These are phyloP conservation scores for Monilinia fructigena DNA, from an alignment of 2,329 filamentous ascomycete species.

Conservation along the genomic window DNA sequence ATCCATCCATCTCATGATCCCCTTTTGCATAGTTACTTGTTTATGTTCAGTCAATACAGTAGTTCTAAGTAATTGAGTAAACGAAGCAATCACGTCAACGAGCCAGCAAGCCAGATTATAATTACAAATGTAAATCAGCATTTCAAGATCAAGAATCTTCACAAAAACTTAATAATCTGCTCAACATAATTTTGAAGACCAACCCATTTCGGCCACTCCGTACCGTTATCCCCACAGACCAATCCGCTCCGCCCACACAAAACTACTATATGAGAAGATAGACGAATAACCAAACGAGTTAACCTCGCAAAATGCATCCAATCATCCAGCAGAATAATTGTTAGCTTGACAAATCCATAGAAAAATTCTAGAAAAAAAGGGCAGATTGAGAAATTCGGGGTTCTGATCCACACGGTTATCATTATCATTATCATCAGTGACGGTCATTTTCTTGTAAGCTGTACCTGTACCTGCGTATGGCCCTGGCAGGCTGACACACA, in stretches of 20 bases:
- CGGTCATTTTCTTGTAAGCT: neutral
- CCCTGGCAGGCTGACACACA: neutral
- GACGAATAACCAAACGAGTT: neutral
- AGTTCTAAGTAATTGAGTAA: too few relatives aligned
- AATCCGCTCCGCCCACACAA: neutral
- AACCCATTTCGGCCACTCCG: constrained; percentile 12
- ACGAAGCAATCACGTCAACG: too few relatives aligned
- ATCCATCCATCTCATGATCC: neutral
- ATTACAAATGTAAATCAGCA: neutral
- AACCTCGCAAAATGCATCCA: neutral
- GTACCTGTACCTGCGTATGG: constrained; percentile 11
- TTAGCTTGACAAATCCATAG: neutral
- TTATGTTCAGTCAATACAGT: too few relatives aligned
- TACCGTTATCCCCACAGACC: neutral
- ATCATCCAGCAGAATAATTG: neutral
- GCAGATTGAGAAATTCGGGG: constrained; percentile 4
- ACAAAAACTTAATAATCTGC: constrained; percentile 4
- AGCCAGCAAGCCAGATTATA: too few relatives aligned
- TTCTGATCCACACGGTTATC: constrained; percentile 7
- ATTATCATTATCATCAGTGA: too few relatives aligned
- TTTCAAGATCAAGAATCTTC: neutral
- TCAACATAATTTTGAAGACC: neutral
- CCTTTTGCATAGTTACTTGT: neutral
- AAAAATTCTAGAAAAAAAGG: constrained; percentile 15
- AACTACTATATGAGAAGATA: too few relatives aligned